Conservation (phyloP, 331 rosid species). For the Erythrophleum ivorense region DNA sequence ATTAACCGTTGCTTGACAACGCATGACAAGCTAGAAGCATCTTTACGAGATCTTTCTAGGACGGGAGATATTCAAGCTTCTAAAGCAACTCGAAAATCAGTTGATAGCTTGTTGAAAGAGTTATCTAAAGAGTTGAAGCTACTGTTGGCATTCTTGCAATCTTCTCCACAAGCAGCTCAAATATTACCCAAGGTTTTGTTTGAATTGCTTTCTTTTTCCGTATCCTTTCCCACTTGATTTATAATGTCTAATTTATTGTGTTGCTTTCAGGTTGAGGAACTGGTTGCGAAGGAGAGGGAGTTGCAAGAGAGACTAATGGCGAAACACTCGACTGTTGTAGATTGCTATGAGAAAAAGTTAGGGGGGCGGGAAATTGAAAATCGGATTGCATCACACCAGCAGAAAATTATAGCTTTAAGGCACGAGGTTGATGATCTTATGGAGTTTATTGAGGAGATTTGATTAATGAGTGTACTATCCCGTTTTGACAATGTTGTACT, state of each 20-base stretch:
- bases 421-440: conserved; percentile 86
- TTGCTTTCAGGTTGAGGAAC: conserved; percentile 80
- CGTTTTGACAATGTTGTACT: conserved; percentile 43
- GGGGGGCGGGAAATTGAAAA: conserved; percentile 92
- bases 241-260: conserved; percentile 3
- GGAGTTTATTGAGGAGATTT: conserved; percentile 85
- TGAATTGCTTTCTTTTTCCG: conserved; percentile 20
- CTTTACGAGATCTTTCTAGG: conserved; percentile 86
- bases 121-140: conserved; percentile 85
- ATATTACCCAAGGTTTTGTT: conserved; percentile 78
- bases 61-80: conserved; percentile 91
- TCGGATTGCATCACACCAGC: conserved; percentile 77
- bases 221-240: conserved; percentile 26
- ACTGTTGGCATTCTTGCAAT: conserved; percentile 67
- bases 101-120: conserved; percentile 83
- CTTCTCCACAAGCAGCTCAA: conserved; percentile 80
- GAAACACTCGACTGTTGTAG: conserved; percentile 82
- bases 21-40: conserved; percentile 85
- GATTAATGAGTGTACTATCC: conserved; percentile 33
- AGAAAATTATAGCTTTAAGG: conserved; percentile 70
- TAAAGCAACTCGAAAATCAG: conserved; percentile 89
- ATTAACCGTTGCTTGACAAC: conserved; percentile 67
- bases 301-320: conserved; percentile 81
- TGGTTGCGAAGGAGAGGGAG: conserved; percentile 81
- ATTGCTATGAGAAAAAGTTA: conserved; percentile 88